Conservation (phyloP, 2,329 filamentous ascomycete species). For the Monilinia fructicola region DNA sequence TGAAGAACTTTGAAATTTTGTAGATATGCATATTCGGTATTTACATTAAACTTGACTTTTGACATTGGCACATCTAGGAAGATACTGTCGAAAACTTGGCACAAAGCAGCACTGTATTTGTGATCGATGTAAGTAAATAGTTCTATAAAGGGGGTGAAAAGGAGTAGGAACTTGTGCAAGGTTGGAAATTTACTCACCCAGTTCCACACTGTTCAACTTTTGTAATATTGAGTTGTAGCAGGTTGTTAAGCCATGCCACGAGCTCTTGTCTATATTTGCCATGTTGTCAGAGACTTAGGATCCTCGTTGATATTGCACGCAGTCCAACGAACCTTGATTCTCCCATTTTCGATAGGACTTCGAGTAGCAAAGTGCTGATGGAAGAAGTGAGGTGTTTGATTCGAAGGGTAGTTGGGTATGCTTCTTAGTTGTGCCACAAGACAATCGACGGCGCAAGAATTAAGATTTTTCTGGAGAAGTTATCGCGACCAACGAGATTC, state of each 20-base stretch:
- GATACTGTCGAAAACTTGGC: constrained; percentile 98
- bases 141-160: constrained; percentile 32
- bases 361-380: constrained; percentile 1
- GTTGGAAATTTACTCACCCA: constrained; percentile 62
- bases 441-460: not conserved
- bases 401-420: not conserved
- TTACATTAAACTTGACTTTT: constrained; percentile 97
- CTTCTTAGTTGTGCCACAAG: not conserved
- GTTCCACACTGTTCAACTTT: constrained; percentile 99
- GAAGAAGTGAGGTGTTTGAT: not conserved
- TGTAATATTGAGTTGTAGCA: constrained; percentile 95
- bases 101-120: constrained; percentile 75
- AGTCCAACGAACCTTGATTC: constrained; percentile 39
- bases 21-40: constrained; percentile 93
- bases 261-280: constrained; percentile 76
- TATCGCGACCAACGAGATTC: constrained; percentile 20
- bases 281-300: constrained; percentile 28
- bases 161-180: constrained; percentile 37
- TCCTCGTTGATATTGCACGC: constrained; percentile 22
- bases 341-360: constrained; percentile 36
- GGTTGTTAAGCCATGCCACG: constrained; percentile 93
- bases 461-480: constrained; percentile 18
- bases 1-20: constrained; percentile 98
- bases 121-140: constrained; percentile 21
- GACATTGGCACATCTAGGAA: constrained; percentile 94